Conservation (phyloP, 2,329 filamentous ascomycete genomes). For the Arthrobotrys conoides region DNA sequence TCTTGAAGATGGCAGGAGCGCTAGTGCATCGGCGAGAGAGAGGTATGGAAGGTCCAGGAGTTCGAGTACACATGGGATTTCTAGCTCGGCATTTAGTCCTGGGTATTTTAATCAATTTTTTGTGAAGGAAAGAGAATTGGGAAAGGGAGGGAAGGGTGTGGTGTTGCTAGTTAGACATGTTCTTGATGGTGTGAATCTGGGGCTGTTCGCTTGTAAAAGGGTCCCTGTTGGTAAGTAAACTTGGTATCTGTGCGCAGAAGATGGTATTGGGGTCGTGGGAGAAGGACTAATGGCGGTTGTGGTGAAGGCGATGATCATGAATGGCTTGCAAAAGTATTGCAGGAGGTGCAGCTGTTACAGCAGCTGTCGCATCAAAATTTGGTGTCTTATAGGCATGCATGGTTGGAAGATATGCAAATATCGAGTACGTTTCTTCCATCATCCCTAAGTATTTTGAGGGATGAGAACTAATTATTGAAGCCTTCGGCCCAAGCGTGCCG, state of each 20-base stretch:
- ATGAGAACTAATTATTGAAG: constrained; percentile 57
- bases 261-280: background rate
- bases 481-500: constrained; percentile 90
- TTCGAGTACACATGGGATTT: constrained; percentile 74
- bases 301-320: constrained; percentile 81
- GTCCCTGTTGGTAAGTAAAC: constrained; percentile 81
- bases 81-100: constrained; percentile 86
- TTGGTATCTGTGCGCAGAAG: background rate
- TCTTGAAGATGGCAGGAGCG: constrained; percentile 9
- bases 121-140: constrained; percentile 86
- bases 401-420: constrained; percentile 90
- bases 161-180: constrained; percentile 94
- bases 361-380: constrained; percentile 94
- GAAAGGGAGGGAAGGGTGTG: constrained; percentile 92
- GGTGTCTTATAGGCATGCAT: constrained; percentile 96
- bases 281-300: constrained; percentile 14
- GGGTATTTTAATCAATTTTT: constrained; percentile 96
- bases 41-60: constrained; percentile 68
- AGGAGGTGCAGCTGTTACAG: constrained; percentile 93
- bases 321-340: constrained; percentile 93
- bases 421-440: constrained; percentile 69
- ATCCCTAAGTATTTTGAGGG: background rate
- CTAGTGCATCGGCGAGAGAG: constrained; percentile 68
- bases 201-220: constrained; percentile 95
- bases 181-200: constrained; percentile 87